Evolutionary conservation across 129 eudicot species (phyloP).

Genomic region (Smallanthus sonchifolius): DNA sequence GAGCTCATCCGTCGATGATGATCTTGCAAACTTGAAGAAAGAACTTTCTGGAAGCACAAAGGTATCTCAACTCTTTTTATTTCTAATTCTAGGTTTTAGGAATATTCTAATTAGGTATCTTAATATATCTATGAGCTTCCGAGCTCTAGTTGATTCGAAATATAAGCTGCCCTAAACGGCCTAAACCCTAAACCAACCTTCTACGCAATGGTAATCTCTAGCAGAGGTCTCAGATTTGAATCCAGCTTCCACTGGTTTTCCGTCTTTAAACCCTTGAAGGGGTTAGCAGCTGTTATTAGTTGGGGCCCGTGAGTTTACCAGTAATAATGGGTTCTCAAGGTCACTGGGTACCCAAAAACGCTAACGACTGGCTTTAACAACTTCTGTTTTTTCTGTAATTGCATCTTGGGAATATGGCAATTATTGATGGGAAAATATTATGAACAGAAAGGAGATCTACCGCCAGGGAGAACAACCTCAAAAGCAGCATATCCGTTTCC

Average conservation of each 20-base stretch:
- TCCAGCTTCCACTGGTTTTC: too few species aligned
- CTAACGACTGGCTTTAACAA: background rate
- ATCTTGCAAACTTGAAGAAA: conserved; percentile 79
- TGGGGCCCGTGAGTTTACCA: background rate
- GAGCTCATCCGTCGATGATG: conserved; percentile 88
- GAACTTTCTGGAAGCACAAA: conserved; percentile 77
- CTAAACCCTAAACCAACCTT: background rate
- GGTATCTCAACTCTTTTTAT: conserved; percentile 38
- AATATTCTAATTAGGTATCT: background rate
- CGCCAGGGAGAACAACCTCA: conserved; percentile 72
- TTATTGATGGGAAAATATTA: background rate
- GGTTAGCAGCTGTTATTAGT: background rate
- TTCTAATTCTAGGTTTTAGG: background rate
- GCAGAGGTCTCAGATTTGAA: too few species aligned
- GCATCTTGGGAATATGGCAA: background rate
- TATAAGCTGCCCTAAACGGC: background rate
- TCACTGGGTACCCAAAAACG: background rate
- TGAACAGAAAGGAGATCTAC: conserved; percentile 91
- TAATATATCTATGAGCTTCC: background rate
- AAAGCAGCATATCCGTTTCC: conserved; percentile 56
- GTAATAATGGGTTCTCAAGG: background rate
- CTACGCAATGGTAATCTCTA: too few species aligned
- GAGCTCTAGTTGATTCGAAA: background rate
- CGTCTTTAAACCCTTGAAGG: background rate
- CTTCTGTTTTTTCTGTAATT: background rate